These are phyloP conservation scores for Phytophthora pseudosyringae DNA, from an alignment of 352 stramenopile genomes.

Conservation along the genomic window DNA sequence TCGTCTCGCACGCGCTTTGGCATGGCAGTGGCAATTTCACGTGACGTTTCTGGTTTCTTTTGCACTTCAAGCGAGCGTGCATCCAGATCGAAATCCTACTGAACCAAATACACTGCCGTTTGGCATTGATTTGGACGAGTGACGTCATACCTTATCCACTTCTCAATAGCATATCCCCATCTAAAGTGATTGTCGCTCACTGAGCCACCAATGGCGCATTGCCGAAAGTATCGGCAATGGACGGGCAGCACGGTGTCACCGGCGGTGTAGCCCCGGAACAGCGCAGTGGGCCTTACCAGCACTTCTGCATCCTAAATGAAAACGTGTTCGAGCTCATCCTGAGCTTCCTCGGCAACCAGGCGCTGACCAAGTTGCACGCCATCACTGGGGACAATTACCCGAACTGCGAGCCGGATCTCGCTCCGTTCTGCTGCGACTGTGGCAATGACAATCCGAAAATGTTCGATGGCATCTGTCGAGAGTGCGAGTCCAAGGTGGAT, in stretches of 20 bases:
- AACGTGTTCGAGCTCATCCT: slow-evolving; percentile 23
- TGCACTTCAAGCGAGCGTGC: too few species aligned
- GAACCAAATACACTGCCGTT: too few species aligned
- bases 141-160: too few species aligned
- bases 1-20: too few species aligned
- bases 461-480: neutral
- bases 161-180: neutral
- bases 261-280: neutral
- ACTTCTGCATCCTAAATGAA: slow-evolving; percentile 20
- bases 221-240: slow-evolving; percentile 4
- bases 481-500: slow-evolving; percentile 5
- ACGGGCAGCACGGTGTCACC: neutral
- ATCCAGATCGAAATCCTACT: too few species aligned
- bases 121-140: too few species aligned
- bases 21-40: too few species aligned
- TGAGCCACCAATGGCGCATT: neutral
- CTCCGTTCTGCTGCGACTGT: slow-evolving; percentile 12
- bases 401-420: slow-evolving; percentile 6
- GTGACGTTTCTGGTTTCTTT: too few species aligned
- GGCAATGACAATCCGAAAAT: slow-evolving; percentile 20
- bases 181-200: neutral
- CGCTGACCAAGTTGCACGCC: slow-evolving; percentile 9
- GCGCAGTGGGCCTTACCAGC: neutral
- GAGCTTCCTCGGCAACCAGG: slow-evolving; percentile 21
- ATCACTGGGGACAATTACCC: slow-evolving; percentile 15